Evolutionary conservation across 352 stramenopile species (phyloP).

Genomic region (Globisporangium paddicum): DNA sequence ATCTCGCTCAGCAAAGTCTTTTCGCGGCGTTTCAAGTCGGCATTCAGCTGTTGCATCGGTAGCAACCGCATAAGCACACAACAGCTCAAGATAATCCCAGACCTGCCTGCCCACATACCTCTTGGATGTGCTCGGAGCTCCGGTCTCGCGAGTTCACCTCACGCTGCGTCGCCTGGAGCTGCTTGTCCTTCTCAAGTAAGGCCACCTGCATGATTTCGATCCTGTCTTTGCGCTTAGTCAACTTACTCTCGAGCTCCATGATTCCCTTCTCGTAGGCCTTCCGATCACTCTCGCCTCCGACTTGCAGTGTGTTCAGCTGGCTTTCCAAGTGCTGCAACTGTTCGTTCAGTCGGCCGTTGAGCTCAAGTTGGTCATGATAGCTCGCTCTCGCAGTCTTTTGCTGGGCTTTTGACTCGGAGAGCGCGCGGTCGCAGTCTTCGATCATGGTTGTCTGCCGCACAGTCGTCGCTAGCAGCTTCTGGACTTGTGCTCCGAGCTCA

Average conservation of each 20-base stretch:
- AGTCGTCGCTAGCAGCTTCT: conserved; percentile 53
- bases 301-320: conserved; percentile 22
- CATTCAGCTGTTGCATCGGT: conserved; percentile 21
- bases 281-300: conserved; percentile 16
- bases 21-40: conserved; percentile 45
- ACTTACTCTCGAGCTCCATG: conserved; percentile 30
- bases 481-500: conserved; percentile 36
- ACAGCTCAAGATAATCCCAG: not conserved
- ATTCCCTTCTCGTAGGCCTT: conserved; percentile 23
- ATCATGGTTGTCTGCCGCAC: conserved; percentile 66
- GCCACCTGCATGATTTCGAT: conserved; percentile 28
- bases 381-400: conserved; percentile 23
- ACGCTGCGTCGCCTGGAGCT: conserved; percentile 35
- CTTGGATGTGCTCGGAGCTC: conserved; percentile 35
- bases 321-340: conserved; percentile 35
- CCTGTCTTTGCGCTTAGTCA: conserved; percentile 35
- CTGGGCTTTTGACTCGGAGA: conserved; percentile 40
- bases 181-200: conserved; percentile 46
- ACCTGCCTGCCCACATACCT: conserved; percentile 21
- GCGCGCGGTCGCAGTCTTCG: conserved; percentile 60
- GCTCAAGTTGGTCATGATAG: conserved; percentile 43
- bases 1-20: conserved; percentile 50
- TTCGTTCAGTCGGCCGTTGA: conserved; percentile 23
- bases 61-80: not conserved
- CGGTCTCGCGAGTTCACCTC: conserved; percentile 33